Percentiles rank a stretch among this genome's conserved stretches.
phyloP scores from a whole-genome alignment of 169 alveolate species.

The Ichthyophthirius multifiliis region DNA sequence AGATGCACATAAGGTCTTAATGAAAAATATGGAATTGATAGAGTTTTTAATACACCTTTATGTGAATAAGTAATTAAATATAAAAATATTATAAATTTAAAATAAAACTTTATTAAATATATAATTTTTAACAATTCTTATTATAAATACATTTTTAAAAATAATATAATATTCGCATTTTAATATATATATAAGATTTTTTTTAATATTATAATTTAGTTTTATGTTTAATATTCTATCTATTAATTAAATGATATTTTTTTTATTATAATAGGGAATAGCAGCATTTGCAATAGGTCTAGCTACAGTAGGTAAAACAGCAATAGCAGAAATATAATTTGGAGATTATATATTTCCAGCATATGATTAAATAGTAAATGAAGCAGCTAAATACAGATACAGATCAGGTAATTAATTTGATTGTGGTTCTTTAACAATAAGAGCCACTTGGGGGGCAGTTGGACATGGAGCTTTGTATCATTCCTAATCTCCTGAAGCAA shows the following conservation, averaged over 20 bases:
- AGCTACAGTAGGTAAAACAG: slow-evolving; percentile 92
- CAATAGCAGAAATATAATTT: slow-evolving; percentile 97
- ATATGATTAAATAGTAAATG: slow-evolving; percentile 95
- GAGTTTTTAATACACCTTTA: slow-evolving; percentile 97
- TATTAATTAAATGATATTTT: too few relatives aligned
- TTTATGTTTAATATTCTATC: too few relatives aligned
- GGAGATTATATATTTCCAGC: slow-evolving; percentile 98
- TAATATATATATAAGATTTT: background rate
- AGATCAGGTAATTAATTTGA: slow-evolving; percentile 93
- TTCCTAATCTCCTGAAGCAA: slow-evolving; percentile 95
- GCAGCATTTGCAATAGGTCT: slow-evolving; percentile 97
- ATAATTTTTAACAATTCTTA: background rate
- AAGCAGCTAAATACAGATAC: slow-evolving; percentile 95
- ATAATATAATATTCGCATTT: background rate
- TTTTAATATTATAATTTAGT: too few relatives aligned
- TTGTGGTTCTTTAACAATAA: slow-evolving; percentile 91
- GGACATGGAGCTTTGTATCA: slow-evolving; percentile 98
- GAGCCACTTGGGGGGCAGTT: slow-evolving; percentile 97
- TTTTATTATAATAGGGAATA: slow-evolving; percentile 91
- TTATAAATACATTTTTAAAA: background rate
- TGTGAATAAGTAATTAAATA: slow-evolving; percentile 84
- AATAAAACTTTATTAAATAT: background rate
- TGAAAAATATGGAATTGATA: slow-evolving; percentile 90
- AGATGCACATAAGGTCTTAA: slow-evolving; percentile 93
- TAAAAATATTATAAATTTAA: background rate